These are phyloP conservation scores for Cardamine occulta DNA, from an alignment of 345 rosid species.

Conservation along the genomic window DNA sequence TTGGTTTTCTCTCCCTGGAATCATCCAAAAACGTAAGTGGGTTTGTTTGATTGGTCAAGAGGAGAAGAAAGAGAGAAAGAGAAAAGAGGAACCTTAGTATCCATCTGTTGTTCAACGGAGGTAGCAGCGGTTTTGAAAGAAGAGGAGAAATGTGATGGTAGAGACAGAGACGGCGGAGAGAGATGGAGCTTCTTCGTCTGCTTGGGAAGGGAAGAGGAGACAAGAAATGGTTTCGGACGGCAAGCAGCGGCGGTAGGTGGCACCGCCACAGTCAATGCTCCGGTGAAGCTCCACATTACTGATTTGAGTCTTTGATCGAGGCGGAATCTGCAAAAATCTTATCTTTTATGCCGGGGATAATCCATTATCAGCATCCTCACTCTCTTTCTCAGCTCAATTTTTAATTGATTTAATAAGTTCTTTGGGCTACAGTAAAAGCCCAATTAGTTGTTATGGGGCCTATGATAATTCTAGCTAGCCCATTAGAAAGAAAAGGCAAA, in stretches of 20 bases:
- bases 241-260: conserved; percentile 28
- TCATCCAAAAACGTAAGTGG: neutral
- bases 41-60: neutral
- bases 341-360: conserved; percentile 35
- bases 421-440: conserved; percentile 22
- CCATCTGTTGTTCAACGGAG: conserved; percentile 27
- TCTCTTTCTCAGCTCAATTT: conserved; percentile 4
- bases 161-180: conserved; percentile 8
- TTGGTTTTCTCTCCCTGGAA: conserved; percentile 51
- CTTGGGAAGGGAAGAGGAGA: conserved; percentile 27
- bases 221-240: conserved; percentile 20
- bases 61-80: neutral
- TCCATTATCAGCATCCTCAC: conserved; percentile 29
- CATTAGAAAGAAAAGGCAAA: conserved; percentile 9
- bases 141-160: conserved; percentile 24
- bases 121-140: conserved; percentile 26
- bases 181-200: conserved; percentile 35
- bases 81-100: conserved; percentile 28
- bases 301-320: conserved; percentile 39
- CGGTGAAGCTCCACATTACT: conserved; percentile 47
- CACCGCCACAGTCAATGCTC: conserved; percentile 42
- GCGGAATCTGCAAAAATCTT: conserved; percentile 45
- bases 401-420: neutral
- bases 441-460: neutral
- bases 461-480: neutral